These are phyloP conservation scores for Fagus sylvatica DNA, from an alignment of 306 rosid species.

Conservation along the genomic window DNA sequence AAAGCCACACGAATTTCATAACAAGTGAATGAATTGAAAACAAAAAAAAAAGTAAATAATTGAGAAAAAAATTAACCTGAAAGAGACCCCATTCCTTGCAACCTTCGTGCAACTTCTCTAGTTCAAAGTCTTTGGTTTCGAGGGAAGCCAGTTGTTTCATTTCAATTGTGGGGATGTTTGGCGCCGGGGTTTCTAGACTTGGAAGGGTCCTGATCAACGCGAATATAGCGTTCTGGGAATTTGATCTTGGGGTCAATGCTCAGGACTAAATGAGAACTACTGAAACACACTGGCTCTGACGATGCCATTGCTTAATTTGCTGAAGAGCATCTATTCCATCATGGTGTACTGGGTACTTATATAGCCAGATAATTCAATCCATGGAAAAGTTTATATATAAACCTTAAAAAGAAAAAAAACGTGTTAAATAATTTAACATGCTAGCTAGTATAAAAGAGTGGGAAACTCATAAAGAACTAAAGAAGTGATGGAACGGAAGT, in stretches of 20 bases:
- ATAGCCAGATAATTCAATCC: too few species aligned
- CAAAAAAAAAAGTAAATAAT: not conserved
- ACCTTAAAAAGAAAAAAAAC: too few species aligned
- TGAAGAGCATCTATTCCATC: not conserved
- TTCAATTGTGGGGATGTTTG: conserved; percentile 40
- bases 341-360: not conserved
- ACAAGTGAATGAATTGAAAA: not conserved
- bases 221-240: conserved; percentile 27
- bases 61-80: conserved; percentile 29
- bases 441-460: too few species aligned
- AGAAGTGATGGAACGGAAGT: not conserved
- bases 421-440: too few species aligned
- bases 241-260: not conserved
- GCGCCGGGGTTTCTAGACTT: not conserved
- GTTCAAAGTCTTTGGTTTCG: conserved; percentile 13
- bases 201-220: conserved; percentile 17
- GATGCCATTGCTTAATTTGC: conserved; percentile 2
- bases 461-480: not conserved
- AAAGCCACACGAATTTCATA: too few species aligned
- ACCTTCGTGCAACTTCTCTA: conserved; percentile 32
- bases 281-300: not conserved
- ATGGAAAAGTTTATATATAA: too few species aligned
- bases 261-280: not conserved
- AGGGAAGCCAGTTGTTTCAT: conserved; percentile 11
- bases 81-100: conserved; percentile 50